Conservation (phyloP, 2,329 filamentous ascomycete genomes). For the Aspergillus ochraceus region DNA sequence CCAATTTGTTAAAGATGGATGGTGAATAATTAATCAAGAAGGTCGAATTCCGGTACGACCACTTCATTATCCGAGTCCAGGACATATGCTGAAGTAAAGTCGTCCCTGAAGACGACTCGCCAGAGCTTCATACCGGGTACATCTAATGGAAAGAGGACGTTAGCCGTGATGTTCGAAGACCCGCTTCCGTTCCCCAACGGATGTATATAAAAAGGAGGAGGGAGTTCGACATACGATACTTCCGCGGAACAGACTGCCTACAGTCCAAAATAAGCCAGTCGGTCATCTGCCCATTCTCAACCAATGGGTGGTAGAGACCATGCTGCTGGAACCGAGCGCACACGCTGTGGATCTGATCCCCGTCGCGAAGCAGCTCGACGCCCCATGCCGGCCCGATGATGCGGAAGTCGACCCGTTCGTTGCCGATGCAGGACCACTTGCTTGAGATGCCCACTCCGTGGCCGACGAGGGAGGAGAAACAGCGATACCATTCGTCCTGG, state of each 20-base stretch:
- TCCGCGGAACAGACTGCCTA: conserved; percentile 7
- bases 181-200: no score
- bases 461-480: conserved; percentile 6
- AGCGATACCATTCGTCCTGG: conserved; percentile 17
- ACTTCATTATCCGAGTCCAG: conserved; percentile 4
- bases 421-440: conserved; percentile 12
- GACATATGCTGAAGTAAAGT: conserved; percentile 9
- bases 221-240: background rate
- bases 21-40: background rate
- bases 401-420: conserved; percentile 17
- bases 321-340: conserved; percentile 13
- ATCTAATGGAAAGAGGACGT: background rate
- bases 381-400: conserved; percentile 15
- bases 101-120: conserved; percentile 11
- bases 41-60: background rate
- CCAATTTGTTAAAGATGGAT: background rate
- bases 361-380: conserved; percentile 20
- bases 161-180: background rate
- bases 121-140: conserved; percentile 11
- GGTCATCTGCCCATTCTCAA: conserved; percentile 11
- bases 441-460: conserved; percentile 2
- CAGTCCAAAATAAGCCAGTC: conserved; percentile 23
- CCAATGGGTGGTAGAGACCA: conserved; percentile 14
- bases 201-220: background rate
- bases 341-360: conserved; percentile 13